Percentiles rank a stretch among this genome's conserved stretches.
Conservation (phyloP, 495 filamentous ascomycete species). For the Rostrohypoxylon terebratum region DNA sequence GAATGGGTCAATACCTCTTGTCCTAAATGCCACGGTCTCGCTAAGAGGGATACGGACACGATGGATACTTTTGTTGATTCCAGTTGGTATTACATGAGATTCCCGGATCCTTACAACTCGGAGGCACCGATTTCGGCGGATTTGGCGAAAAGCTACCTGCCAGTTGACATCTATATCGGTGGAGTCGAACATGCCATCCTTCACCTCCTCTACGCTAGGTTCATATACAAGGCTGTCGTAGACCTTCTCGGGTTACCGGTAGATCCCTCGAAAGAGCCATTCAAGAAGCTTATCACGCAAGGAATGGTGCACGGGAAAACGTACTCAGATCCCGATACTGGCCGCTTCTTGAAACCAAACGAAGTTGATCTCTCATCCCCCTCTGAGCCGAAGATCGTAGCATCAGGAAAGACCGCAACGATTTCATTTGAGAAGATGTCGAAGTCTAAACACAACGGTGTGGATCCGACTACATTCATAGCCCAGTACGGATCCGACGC, state of each 20-base stretch:
- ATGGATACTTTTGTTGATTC: conserved; percentile 98
- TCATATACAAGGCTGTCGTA: conserved; percentile 87
- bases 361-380: conserved; percentile 75
- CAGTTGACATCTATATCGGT: conserved; percentile 88
- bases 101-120: conserved; percentile 74
- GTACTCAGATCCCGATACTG: conserved; percentile 77
- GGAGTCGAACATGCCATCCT: conserved; percentile 92
- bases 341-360: conserved; percentile 79
- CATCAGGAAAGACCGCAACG: conserved; percentile 66
- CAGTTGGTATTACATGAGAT: conserved; percentile 91
- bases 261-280: conserved; percentile 72
- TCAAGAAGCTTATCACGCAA: conserved; percentile 82
- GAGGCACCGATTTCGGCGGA: conserved; percentile 69
- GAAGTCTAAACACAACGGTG: conserved; percentile 94
- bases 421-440: conserved; percentile 92
- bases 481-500: conserved; percentile 82
- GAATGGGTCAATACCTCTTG: conserved; percentile 83
- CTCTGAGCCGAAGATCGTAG: conserved; percentile 68
- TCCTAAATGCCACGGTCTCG: conserved; percentile 75
- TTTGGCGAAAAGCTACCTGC: conserved; percentile 65
- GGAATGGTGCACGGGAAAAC: conserved; percentile 95
- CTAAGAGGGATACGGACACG: conserved; percentile 88
- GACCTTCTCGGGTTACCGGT: conserved; percentile 32
- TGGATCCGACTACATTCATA: conserved; percentile 81
- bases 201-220: conserved; percentile 90